A percentile compares a stretch with the other conserved stretches of the same genome.
Conservation (phyloP, 1,284 basidiomycete species). For the Leucoagaricus sp. region DNA sequence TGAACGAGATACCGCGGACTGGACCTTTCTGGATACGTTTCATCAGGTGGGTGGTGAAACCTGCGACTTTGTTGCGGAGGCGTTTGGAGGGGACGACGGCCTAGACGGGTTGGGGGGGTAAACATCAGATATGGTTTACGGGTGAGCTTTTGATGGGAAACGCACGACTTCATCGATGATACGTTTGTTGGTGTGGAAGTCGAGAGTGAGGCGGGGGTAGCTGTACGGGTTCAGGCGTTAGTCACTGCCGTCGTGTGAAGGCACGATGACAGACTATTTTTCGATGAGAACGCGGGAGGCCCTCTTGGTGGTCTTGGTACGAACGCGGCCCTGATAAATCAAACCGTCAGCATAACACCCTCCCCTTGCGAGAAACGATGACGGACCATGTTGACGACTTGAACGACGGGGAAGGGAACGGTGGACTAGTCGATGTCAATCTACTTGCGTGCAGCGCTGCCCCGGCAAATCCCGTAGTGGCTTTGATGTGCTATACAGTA, state of each 20-base stretch:
- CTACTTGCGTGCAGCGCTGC: neutral
- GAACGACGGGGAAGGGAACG: constrained; percentile 14
- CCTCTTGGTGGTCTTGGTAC: constrained; percentile 99
- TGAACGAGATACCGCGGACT: constrained; percentile 99
- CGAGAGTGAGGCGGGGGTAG: constrained; percentile 95
- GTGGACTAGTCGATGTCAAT: constrained; percentile 18
- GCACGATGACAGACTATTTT: constrained; percentile 73
- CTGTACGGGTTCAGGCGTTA: constrained; percentile 38
- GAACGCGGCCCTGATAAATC: constrained; percentile 89
- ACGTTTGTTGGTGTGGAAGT: constrained; percentile 99
- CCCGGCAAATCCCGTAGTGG: constrained; percentile 39
- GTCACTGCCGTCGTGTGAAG: constrained; percentile 10
- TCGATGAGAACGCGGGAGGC: constrained; percentile 99
- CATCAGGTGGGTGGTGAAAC: constrained; percentile 99
- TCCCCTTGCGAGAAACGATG: constrained; percentile 15
- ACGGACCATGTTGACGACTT: constrained; percentile 11
- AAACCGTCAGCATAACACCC: constrained; percentile 19
- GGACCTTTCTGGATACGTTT: constrained; percentile 99
- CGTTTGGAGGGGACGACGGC: constrained; percentile 98
- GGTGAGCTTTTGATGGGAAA: constrained; percentile 31
- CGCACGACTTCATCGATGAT: constrained; percentile 98
- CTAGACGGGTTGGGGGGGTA: no score
- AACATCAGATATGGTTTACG: neutral
- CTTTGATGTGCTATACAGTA: constrained; percentile 39
- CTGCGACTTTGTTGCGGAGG: constrained; percentile 99